Evolutionary conservation across 2,329 filamentous ascomycete species (phyloP), one percentile per base, ranked within the genome.

Genomic region (Nothophoma quercina): DNA sequence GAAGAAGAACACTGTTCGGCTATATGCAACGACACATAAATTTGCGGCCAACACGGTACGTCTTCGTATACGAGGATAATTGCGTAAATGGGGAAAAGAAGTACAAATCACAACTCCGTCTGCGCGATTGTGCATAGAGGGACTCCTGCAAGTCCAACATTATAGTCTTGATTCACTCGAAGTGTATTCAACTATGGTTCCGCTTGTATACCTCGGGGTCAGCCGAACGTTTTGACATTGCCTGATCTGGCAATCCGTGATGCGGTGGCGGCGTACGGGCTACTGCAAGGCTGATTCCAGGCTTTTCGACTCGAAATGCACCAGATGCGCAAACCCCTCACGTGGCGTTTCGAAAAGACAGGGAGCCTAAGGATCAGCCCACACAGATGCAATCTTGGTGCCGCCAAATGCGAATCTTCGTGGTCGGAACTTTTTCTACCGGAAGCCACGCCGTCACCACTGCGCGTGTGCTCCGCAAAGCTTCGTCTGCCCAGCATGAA

Each of bases 391-490:
- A 32, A n/a, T 39, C n/a, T 38, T 10, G 28, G 9, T 30, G 33
- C 42, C 16, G 10, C 32, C 10, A 19, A 13, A 15, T n/a, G 36
- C 19, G 35, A n/a, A 1, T 26, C 13, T 19, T 12, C 12, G 9
- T 51, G 33, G 39, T 40, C 35, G 45, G 36, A 32, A 7, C 15
- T 35, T 35, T 48, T 15, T 5, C 2, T 15, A 3, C 18, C 29
- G 29, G 16, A 33, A 32, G 48, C 48, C 48, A 51, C 40, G 1
- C 28, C 40, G 40, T 45, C 48, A 40, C 41, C 21, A 22, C 40
- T 45, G 34, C 21, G 33, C 34, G 4, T 18, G 8, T 44, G 41
- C 48, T 40, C 34, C 15, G 32, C 18, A 33, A 30, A 39, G 34
- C 34, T 33, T 33, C 22, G 15, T 12, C 12, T 18, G 35, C 28